Base-by-base conservation (phyloP, 2,329 filamentous ascomycete species). In the Epichloe sp. region DNA sequence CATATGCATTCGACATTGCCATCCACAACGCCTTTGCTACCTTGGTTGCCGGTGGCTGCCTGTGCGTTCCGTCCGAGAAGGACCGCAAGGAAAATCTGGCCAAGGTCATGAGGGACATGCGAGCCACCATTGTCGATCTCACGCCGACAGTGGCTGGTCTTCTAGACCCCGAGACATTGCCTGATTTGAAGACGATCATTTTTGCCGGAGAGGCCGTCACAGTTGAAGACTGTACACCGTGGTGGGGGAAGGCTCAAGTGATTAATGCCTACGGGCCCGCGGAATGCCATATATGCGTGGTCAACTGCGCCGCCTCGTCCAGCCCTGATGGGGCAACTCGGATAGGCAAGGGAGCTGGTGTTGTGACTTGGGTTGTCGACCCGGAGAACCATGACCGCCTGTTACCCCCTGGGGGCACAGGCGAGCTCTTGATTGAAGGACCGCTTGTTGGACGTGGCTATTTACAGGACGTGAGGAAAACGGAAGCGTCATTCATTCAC, bases 401-500 rank as follows among this genome's bases (percentile, higher is more conserved):
- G 19, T 5, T 52, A 11, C 12, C 31, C 5, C 26, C 40, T 14
- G 21, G 51, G 51, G 19, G 11, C 3, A 34, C 42, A 3, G 51
- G 51, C 7, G 51, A 52, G 42, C 47, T 52, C 7, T 26, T 49
- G 3, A 41, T 52, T 12, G 51, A 52, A 23, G 51, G 51, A 14
- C 47, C 51, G 2, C 14, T 49, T 7, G 41, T 52, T 2, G 47
- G 34, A 5, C 7, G 14, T 7, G 51, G 51, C n/a, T 52, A 52
- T 31, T 10, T 44, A 4, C 26, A 36, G 2, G 43, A 49, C 3
- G 15, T 40, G 15, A 4, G 71, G 41, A 81, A 80, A 63, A 84
- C 81, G 0, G 70, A 69, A 2, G 71, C 72, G 23, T 73, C 72
- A 0, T 85, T 85, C 54, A 74, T 85, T 44, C 65, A 70, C 10